phyloP scores from a whole-genome alignment of 345 rosid species.

The Rubroshorea leprosula region DNA sequence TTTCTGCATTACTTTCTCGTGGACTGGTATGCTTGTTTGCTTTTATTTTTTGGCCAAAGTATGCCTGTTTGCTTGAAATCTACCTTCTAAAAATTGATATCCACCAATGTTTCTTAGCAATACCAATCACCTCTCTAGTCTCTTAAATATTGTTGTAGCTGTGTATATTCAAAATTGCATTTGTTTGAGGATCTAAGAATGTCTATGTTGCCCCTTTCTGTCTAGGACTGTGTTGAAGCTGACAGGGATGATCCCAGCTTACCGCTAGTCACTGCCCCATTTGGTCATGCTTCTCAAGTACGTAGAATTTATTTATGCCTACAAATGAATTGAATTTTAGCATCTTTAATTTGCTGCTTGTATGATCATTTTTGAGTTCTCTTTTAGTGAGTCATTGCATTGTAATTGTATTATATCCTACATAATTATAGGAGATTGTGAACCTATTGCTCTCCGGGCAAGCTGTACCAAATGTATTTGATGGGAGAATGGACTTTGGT shows the following conservation, averaged over 20 bases:
- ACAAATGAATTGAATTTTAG: background rate
- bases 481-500: constrained; percentile 95
- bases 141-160: background rate
- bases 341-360: background rate
- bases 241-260: constrained; percentile 94
- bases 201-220: background rate
- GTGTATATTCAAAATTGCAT: too few relatives aligned
- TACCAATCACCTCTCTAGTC: background rate
- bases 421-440: constrained; percentile 66
- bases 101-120: too few relatives aligned
- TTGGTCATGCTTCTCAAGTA: constrained; percentile 99
- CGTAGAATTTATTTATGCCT: constrained; percentile 5
- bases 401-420: background rate
- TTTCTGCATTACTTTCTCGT: constrained; percentile 90
- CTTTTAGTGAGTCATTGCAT: constrained; percentile 3
- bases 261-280: constrained; percentile 95
- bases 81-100: background rate
- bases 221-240: constrained; percentile 75
- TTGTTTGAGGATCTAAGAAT: background rate
- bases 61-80: constrained; percentile 24
- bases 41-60: too few relatives aligned
- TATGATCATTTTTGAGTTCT: background rate
- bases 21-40: constrained; percentile 70
- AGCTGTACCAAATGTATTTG: constrained; percentile 95
- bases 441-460: constrained; percentile 89